Conservation (phyloP, 257 asterid species). For the Craterostigma plantagineum region DNA sequence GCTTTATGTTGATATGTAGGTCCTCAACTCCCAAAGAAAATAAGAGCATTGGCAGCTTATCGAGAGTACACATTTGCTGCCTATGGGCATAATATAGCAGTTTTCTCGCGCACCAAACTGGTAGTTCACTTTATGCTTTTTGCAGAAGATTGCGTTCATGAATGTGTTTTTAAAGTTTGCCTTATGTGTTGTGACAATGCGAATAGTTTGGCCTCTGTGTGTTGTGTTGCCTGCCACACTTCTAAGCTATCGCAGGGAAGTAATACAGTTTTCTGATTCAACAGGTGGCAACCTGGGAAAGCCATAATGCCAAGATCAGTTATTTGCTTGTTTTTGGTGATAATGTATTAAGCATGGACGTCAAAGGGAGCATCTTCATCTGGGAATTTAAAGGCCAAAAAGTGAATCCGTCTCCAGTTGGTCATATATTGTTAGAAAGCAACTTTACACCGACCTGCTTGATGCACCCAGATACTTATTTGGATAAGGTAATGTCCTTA, state of each 20-base stretch:
- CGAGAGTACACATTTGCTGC: slow-evolving; percentile 92
- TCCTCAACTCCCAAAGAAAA: slow-evolving; percentile 82
- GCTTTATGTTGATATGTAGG: slow-evolving; percentile 26
- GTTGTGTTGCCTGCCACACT: not conserved
- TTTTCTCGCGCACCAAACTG: slow-evolving; percentile 80
- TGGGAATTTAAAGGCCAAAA: slow-evolving; percentile 76
- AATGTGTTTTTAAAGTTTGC: not conserved
- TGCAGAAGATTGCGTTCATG: not conserved
- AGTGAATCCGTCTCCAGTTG: slow-evolving; percentile 40
- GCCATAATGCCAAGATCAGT: slow-evolving; percentile 62
- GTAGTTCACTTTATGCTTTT: slow-evolving; percentile 11
- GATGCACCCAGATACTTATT: slow-evolving; percentile 89
- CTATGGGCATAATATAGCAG: slow-evolving; percentile 52
- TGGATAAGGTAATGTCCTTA: slow-evolving; percentile 48
- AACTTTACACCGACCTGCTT: slow-evolving; percentile 76
- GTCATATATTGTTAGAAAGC: slow-evolving; percentile 42
- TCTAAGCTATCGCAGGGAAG: not conserved
- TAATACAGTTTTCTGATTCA: slow-evolving; percentile 1
- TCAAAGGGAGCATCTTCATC: slow-evolving; percentile 53
- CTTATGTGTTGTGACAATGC: not conserved
- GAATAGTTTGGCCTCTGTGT: not conserved
- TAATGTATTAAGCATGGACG: slow-evolving; percentile 53
- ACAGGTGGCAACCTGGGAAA: slow-evolving; percentile 79
- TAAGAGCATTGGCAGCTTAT: slow-evolving; percentile 75
- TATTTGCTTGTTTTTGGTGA: slow-evolving; percentile 69